Evolutionary conservation across 495 filamentous ascomycete species (phyloP), one percentile per base, ranked within the genome.

Genomic region (Penicillium macrosclerotiorum): DNA sequence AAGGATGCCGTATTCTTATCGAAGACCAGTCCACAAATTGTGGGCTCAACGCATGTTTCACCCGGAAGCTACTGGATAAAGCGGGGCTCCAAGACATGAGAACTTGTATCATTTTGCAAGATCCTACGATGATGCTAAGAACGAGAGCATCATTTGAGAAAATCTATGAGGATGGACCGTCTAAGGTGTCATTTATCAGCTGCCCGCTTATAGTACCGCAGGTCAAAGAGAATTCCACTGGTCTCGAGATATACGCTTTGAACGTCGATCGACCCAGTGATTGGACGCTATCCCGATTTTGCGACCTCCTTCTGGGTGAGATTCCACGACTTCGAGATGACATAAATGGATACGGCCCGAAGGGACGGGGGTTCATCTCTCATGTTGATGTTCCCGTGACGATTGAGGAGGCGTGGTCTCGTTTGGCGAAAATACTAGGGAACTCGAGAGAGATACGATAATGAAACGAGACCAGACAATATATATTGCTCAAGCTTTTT

Each of bases 1-100:
- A 19, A 16, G 57, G 59, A 22, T 61, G 59, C 31, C 45, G 27
- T 9, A 54, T 69, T 31, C 41, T 71, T 5, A 34, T 71, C 20
- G 68, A 71, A 32, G 57, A 64, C 12, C 27, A 56, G 19, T 68
- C 64, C 3, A 69, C 66, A 2, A 71, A 71, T 41, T 69, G 68
- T 37, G 66, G 66, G 2, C 49, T 47, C 16, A 71, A 71, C 42
- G 68, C 68, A 4, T 37, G 40, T 7, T 40, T 57, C 5, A 62
- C 35, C 25, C 42, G 54, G 3, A 47, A 58, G 4, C 35, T 67
- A n/a, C 53, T 71, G 3, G 64, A 64, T 4, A 35, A 25, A 4
- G 37, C 39, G 2, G 63, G 53, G 0, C 36, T 65, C 3, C 27
- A 24, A 1, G 35, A 20, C 4, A 52, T 53, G 8, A 45, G 17